A percentile compares a stretch with the other conserved stretches of the same genome.
phyloP scores from a whole-genome alignment of 1,284 basidiomycete genomes.

The Leccinum subrobustum region DNA sequence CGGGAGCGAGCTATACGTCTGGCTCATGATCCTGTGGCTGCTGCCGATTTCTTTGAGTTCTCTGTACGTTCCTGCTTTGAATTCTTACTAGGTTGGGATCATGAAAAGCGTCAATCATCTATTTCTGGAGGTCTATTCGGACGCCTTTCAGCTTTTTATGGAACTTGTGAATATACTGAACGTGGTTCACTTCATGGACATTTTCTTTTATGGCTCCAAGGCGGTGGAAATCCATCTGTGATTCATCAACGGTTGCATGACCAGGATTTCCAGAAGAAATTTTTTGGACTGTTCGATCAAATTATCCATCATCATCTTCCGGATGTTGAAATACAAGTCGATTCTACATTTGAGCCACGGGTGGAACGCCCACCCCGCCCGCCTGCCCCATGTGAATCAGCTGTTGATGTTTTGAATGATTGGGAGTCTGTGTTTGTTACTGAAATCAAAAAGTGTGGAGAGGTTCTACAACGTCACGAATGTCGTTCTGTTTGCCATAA shows the following conservation, averaged over 20 bases:
- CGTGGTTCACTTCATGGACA: constrained; percentile 12
- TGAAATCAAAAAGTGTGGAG: constrained; percentile 13
- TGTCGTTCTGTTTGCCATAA: constrained; percentile 14
- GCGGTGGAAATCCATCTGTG: constrained; percentile 2
- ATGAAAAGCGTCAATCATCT: background rate
- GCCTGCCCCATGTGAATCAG: background rate
- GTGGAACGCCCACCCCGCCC: too few species aligned
- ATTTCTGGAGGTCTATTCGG: constrained; percentile 7
- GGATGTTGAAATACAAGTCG: constrained; percentile 2
- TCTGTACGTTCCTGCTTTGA: constrained; percentile 6
- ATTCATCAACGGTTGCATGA: constrained; percentile 1
- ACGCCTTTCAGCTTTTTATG: constrained; percentile 9
- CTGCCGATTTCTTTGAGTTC: constrained; percentile 9
- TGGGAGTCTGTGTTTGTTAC: background rate
- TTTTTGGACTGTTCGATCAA: constrained; percentile 15
- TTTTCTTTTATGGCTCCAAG: constrained; percentile 14
- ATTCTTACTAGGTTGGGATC: constrained; percentile 13
- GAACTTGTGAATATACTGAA: constrained; percentile 15
- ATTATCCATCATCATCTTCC: constrained; percentile 13
- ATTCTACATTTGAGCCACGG: constrained; percentile 1
- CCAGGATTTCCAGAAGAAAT: background rate
- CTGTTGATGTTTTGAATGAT: background rate
- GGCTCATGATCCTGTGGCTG: constrained; percentile 10
- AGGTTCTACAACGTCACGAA: constrained; percentile 2
- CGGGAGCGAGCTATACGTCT: background rate